Percentiles rank a stretch among this genome's conserved stretches.
phyloP scores from a whole-genome alignment of 2,329 filamentous ascomycete genomes.

The Colletotrichum shisoi region DNA sequence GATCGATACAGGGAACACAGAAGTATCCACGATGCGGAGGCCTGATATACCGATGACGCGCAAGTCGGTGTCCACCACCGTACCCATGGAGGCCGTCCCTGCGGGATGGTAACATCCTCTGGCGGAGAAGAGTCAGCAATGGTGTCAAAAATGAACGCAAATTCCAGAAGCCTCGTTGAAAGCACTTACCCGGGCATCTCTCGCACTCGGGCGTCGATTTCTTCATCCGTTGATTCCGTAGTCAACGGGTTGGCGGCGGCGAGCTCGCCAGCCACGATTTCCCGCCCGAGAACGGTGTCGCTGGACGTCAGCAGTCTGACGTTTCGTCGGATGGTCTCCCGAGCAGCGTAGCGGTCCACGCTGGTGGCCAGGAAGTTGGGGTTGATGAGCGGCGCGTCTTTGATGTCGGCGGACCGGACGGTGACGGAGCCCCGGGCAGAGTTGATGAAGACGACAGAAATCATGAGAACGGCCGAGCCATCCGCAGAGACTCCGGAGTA shows the following conservation, averaged over 20 bases:
- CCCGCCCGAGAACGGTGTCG: conserved; percentile 35
- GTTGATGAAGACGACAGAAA: conserved; percentile 42
- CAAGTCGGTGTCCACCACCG: conserved; percentile 50
- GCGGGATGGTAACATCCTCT: conserved; percentile 44
- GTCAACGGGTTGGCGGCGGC: conserved; percentile 39
- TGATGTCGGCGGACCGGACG: conserved; percentile 39
- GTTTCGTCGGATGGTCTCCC: conserved; percentile 43
- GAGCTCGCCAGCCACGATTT: conserved; percentile 41
- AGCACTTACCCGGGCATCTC: conserved; percentile 35
- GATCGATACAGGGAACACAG: conserved; percentile 37
- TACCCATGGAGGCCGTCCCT: conserved; percentile 47
- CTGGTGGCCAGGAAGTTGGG: conserved; percentile 46
- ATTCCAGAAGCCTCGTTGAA: too few relatives aligned
- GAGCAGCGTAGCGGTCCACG: conserved; percentile 45
- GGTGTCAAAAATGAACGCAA: conserved; percentile 39
- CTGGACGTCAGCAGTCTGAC: conserved; percentile 37
- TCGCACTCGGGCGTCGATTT: conserved; percentile 44
- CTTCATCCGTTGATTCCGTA: conserved; percentile 42
- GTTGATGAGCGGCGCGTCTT: conserved; percentile 43
- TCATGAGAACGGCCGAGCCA: conserved; percentile 36
- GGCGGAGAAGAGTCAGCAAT: conserved; percentile 44
- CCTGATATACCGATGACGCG: conserved; percentile 45
- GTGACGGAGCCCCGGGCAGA: conserved; percentile 45
- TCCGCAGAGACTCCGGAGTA: conserved; percentile 27
- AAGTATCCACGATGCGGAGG: conserved; percentile 40